Evolutionary conservation across 78 protist genomes (phyloP).

Genomic region (Cavenderia fasciculata): DNA sequence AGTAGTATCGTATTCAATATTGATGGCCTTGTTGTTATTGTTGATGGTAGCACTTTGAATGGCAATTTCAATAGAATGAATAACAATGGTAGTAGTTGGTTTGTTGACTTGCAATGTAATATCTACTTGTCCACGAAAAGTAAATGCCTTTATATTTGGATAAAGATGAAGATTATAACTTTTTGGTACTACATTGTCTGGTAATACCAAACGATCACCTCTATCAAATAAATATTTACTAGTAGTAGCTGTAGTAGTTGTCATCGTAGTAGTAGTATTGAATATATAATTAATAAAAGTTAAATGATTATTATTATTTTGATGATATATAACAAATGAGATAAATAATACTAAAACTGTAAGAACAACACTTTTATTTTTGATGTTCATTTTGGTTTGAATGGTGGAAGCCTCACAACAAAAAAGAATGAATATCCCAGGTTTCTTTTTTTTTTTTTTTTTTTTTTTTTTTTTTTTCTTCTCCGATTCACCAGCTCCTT

Average conservation of each 20-base stretch:
- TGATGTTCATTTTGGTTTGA: too few relatives aligned
- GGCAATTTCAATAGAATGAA: constrained; percentile 52
- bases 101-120: constrained; percentile 5
- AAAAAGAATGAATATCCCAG: not conserved
- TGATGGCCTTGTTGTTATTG: not conserved
- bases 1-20: not conserved
- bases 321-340: too few relatives aligned
- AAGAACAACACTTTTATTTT: too few relatives aligned
- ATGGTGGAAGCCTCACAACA: too few relatives aligned
- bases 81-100: constrained; percentile 11
- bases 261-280: too few relatives aligned
- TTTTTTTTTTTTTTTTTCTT: too few relatives aligned
- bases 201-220: constrained; percentile 22
- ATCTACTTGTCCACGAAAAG: constrained; percentile 70
- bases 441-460: not conserved
- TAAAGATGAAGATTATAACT: constrained; percentile 59
- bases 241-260: too few relatives aligned
- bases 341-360: too few relatives aligned
- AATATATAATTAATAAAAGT: too few relatives aligned
- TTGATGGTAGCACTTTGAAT: not conserved
- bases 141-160: constrained; percentile 73
- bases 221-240: not conserved
- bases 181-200: constrained; percentile 48
- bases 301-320: too few relatives aligned
- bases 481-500: too few relatives aligned